phyloP scores from a whole-genome alignment of 73 alveolate species.

The Chromera velia region DNA sequence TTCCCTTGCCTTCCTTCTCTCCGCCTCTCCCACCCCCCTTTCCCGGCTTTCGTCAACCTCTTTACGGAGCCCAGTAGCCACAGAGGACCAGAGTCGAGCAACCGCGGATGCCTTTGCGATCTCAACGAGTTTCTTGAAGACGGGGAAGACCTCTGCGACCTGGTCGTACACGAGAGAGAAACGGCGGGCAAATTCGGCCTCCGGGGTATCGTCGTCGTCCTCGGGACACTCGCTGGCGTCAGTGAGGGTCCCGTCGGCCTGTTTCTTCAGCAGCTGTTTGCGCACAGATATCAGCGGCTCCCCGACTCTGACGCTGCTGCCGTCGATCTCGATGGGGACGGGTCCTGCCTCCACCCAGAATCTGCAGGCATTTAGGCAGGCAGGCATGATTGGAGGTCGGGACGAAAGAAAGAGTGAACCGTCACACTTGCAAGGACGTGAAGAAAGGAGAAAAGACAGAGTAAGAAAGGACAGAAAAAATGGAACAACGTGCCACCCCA shows the following conservation, averaged over 20 bases:
- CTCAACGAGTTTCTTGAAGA: not conserved
- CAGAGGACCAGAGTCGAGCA: too few relatives aligned
- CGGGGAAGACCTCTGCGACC: constrained; percentile 5
- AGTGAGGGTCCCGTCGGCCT: not conserved
- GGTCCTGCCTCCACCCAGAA: constrained; percentile 8
- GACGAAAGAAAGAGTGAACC: too few relatives aligned
- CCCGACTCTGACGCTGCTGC: not conserved
- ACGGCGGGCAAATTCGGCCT: constrained; percentile 4
- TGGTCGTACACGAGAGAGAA: not conserved
- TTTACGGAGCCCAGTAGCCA: too few relatives aligned
- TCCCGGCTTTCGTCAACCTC: too few relatives aligned
- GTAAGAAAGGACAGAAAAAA: too few relatives aligned
- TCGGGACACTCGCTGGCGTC: not conserved
- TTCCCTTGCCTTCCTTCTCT: too few relatives aligned
- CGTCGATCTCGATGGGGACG: not conserved
- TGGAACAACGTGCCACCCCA: too few relatives aligned
- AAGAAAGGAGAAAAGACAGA: too few relatives aligned
- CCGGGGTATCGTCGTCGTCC: not conserved
- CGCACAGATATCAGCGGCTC: constrained; percentile 1
- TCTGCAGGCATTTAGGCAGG: too few relatives aligned
- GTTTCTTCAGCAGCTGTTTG: not conserved
- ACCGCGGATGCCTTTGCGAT: constrained; percentile 4
- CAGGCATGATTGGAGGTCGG: too few relatives aligned
- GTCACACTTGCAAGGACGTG: too few relatives aligned
- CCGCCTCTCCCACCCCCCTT: too few relatives aligned